These are phyloP conservation scores for Elsinoe ampelina DNA, from an alignment of 2,329 filamentous ascomycete genomes.

Conservation along the genomic window DNA sequence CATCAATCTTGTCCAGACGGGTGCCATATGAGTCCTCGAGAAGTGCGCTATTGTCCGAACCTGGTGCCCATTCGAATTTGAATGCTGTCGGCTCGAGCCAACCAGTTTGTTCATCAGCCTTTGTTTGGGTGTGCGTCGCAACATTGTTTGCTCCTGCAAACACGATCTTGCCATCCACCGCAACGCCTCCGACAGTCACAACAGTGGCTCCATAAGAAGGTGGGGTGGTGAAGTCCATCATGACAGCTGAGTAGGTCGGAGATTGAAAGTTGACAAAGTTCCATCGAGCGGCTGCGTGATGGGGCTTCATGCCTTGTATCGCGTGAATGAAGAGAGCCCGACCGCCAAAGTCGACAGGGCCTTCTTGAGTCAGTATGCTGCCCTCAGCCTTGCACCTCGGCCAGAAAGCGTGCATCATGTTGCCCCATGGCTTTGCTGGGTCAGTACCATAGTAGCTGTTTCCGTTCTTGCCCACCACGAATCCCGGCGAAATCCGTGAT, in stretches of 20 bases:
- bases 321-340: constrained; percentile 73
- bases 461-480: constrained; percentile 75
- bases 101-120: constrained; percentile 65
- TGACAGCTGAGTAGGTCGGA: constrained; percentile 71
- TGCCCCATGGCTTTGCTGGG: constrained; percentile 75
- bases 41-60: constrained; percentile 59
- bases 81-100: constrained; percentile 79
- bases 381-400: constrained; percentile 75
- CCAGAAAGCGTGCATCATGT: constrained; percentile 91
- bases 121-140: constrained; percentile 59
- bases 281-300: constrained; percentile 85
- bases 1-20: constrained; percentile 74
- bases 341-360: constrained; percentile 73
- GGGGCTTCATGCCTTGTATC: constrained; percentile 97
- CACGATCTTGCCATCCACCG: constrained; percentile 71
- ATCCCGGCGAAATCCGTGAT: constrained; percentile 66
- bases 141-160: constrained; percentile 57
- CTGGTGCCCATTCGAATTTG: constrained; percentile 76
- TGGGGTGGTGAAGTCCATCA: constrained; percentile 96
- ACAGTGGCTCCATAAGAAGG: constrained; percentile 80
- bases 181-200: constrained; percentile 75
- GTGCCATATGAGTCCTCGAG: constrained; percentile 61
- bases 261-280: constrained; percentile 91
- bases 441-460: constrained; percentile 82
- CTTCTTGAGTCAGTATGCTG: constrained; percentile 71